Base-by-base conservation (phyloP, 2,329 filamentous ascomycete species). In the Sphaceloma murrayae region DNA sequence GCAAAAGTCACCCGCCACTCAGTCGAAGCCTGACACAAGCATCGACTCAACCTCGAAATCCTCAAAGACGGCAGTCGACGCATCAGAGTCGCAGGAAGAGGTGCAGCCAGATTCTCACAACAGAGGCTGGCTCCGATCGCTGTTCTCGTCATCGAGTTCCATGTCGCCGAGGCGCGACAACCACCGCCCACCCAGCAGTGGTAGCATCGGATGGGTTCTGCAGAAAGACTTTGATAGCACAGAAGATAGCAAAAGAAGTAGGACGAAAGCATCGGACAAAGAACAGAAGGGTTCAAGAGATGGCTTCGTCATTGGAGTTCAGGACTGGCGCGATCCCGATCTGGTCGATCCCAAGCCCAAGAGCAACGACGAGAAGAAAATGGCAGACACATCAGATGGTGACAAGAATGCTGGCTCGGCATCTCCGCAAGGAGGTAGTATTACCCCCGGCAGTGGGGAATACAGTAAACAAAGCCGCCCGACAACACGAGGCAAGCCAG, bases 311-410 rank as follows among this genome's bases (percentile, higher is more conserved):
- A 88, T 89, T 54, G 85, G 84, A n/a, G 78, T 87, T 9, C 82
- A 91, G 52, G 85, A 91, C 58, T 89, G 85, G 85, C 75, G 84
- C 52, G 85, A 91, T 58, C 81, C 83, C 4, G 83, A 86, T 58
- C 65, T 86, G 13, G 67, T 85, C 47, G 46, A 49, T 16, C 29
- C 43, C 26, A 47, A 48, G 27, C 30, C 38, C 5, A 45, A 47
- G 11, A 27, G 42, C 49, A 19, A 57, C 56, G 36, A 30, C 13
- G 2, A 19, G 13, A 30, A 30, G 22, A 40, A 40, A 30, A 13
- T 44, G 45, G 26, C 52, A 49, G 33, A 56, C 10, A 58, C 54
- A 16, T 54, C 54, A 36, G 51, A 52, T 47, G 48, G 54, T 10
- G 48, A 54, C 26, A 54, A 57, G 26, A 58, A 51, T 30, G 57